These are phyloP conservation scores for Logfia minima DNA, from an alignment of 129 eudicot species.

Conservation along the genomic window DNA sequence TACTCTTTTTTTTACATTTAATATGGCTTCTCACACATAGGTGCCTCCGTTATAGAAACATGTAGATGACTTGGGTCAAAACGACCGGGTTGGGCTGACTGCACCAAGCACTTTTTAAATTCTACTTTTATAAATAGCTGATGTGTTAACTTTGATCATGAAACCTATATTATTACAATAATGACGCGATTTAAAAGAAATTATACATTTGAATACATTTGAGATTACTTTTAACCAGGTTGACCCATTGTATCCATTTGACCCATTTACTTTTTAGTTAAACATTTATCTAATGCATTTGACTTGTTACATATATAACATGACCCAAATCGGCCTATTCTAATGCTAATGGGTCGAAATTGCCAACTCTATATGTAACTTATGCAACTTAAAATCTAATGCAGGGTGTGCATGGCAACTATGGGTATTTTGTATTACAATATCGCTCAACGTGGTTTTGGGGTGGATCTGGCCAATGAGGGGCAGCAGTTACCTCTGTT, in stretches of 20 bases:
- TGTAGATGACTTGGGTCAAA: neutral
- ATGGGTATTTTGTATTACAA: slow-evolving; percentile 83
- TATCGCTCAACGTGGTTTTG: slow-evolving; percentile 71
- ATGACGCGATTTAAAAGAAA: neutral
- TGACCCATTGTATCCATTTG: too few species aligned
- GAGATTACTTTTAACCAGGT: neutral
- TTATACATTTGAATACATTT: neutral
- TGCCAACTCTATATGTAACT: neutral
- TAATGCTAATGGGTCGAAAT: too few species aligned
- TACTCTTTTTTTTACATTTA: neutral
- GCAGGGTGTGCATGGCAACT: slow-evolving; percentile 93
- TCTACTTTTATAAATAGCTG: neutral
- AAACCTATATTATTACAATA: neutral
- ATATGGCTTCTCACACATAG: neutral
- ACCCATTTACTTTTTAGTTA: neutral
- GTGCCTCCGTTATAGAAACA: neutral
- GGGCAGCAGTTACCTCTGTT: slow-evolving; percentile 42
- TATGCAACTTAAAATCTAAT: slow-evolving; percentile 15
- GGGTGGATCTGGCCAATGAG: slow-evolving; percentile 43
- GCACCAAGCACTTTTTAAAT: neutral
- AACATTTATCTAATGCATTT: neutral
- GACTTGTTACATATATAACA: neutral
- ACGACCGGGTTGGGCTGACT: neutral
- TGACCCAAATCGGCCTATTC: too few species aligned
- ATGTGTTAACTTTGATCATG: neutral